These are phyloP conservation scores for Exobasidium rhododendri DNA, from an alignment of 1,284 basidiomycete genomes.

Conservation along the genomic window DNA sequence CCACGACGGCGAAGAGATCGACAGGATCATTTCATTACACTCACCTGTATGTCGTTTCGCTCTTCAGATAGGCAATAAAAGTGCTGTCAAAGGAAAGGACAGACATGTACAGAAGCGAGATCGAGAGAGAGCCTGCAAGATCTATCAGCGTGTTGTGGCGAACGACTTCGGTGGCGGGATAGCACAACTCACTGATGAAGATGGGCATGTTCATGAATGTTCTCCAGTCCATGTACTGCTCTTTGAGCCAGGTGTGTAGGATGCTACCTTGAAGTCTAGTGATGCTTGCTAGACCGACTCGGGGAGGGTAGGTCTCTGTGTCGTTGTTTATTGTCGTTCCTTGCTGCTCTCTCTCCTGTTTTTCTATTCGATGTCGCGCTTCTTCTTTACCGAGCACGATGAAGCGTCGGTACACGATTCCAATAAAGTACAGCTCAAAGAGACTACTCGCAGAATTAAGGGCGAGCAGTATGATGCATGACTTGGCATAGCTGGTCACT, in stretches of 20 bases:
- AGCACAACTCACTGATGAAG: conserved; percentile 52
- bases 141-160: no score
- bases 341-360: background rate
- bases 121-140: conserved; percentile 57
- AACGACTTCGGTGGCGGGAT: conserved; percentile 6
- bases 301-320: background rate
- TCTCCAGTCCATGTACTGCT: conserved; percentile 56
- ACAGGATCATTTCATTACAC: background rate
- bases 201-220: conserved; percentile 59
- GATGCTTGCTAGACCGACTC: background rate
- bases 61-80: conserved; percentile 47
- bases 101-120: conserved; percentile 61
- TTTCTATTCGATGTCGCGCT: conserved; percentile 14
- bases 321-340: background rate
- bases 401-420: conserved; percentile 35
- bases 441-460: conserved; percentile 26
- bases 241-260: conserved; percentile 4
- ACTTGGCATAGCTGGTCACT: conserved; percentile 26
- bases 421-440: conserved; percentile 39
- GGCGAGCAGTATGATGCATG: conserved; percentile 31
- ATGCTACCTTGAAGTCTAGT: background rate
- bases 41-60: conserved; percentile 35
- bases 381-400: conserved; percentile 27
- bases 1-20: background rate
- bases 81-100: conserved; percentile 56